phyloP scores from a whole-genome alignment of 768 basidiomycete species.

The Pulveroboletus sp. region DNA sequence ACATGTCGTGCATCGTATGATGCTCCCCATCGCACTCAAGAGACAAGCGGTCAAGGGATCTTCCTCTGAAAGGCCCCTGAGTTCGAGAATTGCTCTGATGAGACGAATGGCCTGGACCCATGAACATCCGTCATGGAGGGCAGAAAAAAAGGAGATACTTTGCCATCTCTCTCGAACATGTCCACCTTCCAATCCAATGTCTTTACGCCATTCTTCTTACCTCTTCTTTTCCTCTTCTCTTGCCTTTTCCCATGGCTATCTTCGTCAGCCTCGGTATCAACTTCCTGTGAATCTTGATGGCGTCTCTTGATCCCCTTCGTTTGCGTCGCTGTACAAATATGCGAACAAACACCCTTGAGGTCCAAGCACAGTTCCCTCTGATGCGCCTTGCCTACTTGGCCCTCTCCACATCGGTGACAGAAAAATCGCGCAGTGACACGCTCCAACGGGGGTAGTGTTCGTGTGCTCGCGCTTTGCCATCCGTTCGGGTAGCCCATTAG shows the following conservation, averaged over 20 bases:
- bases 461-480: conserved; percentile 49
- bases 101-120: conserved; percentile 43
- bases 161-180: conserved; percentile 55
- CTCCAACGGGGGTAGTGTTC: conserved; percentile 49
- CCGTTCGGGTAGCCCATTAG: conserved; percentile 43
- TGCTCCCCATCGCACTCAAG: conserved; percentile 23
- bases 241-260: conserved; percentile 20
- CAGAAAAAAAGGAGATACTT: conserved; percentile 34
- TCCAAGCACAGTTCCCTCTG: conserved; percentile 45
- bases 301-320: background rate
- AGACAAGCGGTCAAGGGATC: conserved; percentile 17
- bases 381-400: conserved; percentile 32
- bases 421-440: conserved; percentile 55
- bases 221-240: background rate
- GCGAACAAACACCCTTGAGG: conserved; percentile 54
- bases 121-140: background rate
- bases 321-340: conserved; percentile 40
- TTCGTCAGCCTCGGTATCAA: background rate
- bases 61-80: conserved; percentile 30
- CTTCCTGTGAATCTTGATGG: background rate
- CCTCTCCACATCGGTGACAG: conserved; percentile 46
- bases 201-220: conserved; percentile 13
- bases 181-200: conserved; percentile 42
- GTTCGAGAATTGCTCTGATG: conserved; percentile 35
- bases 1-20: conserved; percentile 49